Evolutionary conservation across 2,329 filamentous ascomycete species (phyloP).

Genomic region (Myrmaecium sp.): DNA sequence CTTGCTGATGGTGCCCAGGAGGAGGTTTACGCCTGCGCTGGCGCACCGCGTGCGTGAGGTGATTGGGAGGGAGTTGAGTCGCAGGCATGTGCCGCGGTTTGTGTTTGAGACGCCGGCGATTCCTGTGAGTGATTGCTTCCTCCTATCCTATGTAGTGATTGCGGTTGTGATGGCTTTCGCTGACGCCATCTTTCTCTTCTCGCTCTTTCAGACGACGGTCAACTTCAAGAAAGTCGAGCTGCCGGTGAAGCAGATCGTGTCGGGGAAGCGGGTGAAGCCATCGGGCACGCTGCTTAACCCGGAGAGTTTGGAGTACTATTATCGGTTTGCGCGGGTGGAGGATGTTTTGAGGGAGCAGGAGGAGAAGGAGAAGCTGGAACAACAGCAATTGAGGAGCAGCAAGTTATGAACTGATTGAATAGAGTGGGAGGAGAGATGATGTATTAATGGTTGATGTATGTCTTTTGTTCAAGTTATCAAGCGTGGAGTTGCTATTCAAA

Average conservation of each 20-base stretch:
- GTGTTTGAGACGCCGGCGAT: constrained; percentile 70
- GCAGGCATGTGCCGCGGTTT: constrained; percentile 60
- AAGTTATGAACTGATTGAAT: too few relatives aligned
- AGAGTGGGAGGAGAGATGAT: too few relatives aligned
- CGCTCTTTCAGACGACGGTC: constrained; percentile 48
- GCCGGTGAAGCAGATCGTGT: constrained; percentile 72
- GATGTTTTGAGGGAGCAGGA: constrained; percentile 29
- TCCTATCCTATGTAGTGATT: background rate
- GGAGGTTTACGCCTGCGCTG: constrained; percentile 36
- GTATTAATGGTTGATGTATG: too few relatives aligned
- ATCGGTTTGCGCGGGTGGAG: constrained; percentile 60
- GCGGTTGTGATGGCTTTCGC: background rate
- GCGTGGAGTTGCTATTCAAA: too few relatives aligned
- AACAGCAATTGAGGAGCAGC: too few relatives aligned
- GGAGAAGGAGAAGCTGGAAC: constrained; percentile 8
- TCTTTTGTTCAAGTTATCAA: too few relatives aligned
- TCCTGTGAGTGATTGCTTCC: constrained; percentile 38
- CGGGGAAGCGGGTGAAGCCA: constrained; percentile 53
- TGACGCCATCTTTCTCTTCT: constrained; percentile 1
- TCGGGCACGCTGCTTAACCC: constrained; percentile 66
- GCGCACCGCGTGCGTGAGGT: constrained; percentile 43
- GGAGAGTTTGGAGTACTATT: constrained; percentile 58
- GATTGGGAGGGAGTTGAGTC: constrained; percentile 50
- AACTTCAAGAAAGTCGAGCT: constrained; percentile 77
- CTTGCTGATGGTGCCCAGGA: constrained; percentile 41